Evolutionary conservation across 164 flowering plant genomes (phyloP), one percentile per base, ranked within the genome.

Genomic region (Berberis vulgaris): DNA sequence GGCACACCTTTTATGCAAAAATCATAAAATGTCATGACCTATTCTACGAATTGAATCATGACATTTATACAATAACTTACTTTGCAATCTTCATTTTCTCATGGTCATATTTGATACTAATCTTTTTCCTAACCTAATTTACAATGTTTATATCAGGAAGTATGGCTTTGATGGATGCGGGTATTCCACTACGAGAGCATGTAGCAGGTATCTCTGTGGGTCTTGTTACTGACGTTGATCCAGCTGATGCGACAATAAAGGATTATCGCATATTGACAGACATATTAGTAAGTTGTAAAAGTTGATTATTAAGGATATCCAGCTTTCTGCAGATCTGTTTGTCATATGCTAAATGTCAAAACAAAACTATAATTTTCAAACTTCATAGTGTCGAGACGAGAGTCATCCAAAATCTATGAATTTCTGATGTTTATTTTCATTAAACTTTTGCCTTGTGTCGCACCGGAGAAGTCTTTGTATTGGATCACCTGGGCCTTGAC

Each of bases 91-190:
- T 26, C 26, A 26, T 26, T 26, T 26, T 26, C 26, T 26, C 26
- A 26, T 26, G 26, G 5, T 46, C 49, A 46, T 8, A 46, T 47
- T 47, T 47, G 10, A 11, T 7, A 7, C 10, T 0, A 47, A 2
- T 41, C 49, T 40, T 8, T 41, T 26, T 7, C 57, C 12, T 60
- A 39, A 46, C 49, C n/a, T 4, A 12, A 8, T 50, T 5, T 50
- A 5, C 57, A 39, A 39, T 56, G 12, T 76, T 57, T 64, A 61
- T 54, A 75, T 57, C 61, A 94, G 99, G 94, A 54, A 94, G 99
- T 71, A 84, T 94, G 88, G 97, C 97, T 69, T 80, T 94, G 75
- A 86, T 94, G 99, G 97, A 91, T 81, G 96, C 99, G 74, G 97
- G 99, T 54, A 84, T 94, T 76, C 97, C 93, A 50, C 41, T 94